These are phyloP conservation scores for Sphaerobolus stellatus DNA, from an alignment of 1,284 basidiomycete species.

Conservation along the genomic window DNA sequence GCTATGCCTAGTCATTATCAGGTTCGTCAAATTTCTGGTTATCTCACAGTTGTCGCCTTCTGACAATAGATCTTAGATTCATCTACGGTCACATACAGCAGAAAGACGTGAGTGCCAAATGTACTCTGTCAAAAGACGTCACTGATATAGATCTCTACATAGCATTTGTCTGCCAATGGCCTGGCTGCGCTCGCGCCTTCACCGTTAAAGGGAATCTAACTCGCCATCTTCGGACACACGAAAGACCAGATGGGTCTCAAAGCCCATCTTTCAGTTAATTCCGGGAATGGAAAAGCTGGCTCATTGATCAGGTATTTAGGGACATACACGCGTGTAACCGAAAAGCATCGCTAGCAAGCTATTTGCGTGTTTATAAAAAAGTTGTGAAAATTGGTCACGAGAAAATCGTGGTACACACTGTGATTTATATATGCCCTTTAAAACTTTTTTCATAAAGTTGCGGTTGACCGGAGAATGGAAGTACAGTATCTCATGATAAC, in stretches of 20 bases:
- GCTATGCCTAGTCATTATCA: slow-evolving; percentile 11
- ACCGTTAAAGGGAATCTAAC: slow-evolving; percentile 7
- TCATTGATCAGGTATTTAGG: no score
- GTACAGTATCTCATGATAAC: no score
- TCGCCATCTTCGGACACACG: slow-evolving; percentile 5
- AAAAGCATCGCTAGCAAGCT: no score
- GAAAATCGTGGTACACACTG: no score
- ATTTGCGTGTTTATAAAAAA: no score
- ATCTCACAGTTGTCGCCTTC: not conserved
- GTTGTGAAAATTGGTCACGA: no score
- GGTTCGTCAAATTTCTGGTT: not conserved
- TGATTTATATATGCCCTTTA: no score
- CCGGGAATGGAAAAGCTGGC: no score
- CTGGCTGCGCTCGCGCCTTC: slow-evolving; percentile 3
- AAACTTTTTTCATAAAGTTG: no score
- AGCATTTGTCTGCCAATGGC: slow-evolving; percentile 4
- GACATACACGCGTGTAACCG: no score
- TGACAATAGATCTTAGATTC: slow-evolving; percentile 1
- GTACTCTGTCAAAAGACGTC: not conserved
- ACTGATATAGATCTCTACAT: not conserved
- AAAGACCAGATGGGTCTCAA: not conserved
- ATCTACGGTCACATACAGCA: slow-evolving; percentile 8
- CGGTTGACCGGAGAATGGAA: no score
- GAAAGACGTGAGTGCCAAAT: slow-evolving; percentile 6
- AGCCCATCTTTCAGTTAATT: not conserved